Evolutionary conservation across 2,329 filamentous ascomycete species (phyloP).

Genomic region (Pyrenophora tritici-repentis): DNA sequence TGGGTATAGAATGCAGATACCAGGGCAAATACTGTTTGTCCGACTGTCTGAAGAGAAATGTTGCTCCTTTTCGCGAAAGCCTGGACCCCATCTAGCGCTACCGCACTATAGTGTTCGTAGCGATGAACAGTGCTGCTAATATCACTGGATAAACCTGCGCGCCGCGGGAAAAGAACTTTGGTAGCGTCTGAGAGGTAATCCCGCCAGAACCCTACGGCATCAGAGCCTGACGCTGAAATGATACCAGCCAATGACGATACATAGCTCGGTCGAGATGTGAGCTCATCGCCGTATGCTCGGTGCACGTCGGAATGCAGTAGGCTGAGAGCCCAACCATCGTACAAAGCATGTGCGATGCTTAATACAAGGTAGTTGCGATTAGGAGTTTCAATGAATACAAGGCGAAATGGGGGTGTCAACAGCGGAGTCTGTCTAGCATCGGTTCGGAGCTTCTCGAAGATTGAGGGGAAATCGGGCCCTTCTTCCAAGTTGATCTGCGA

Average conservation of each 20-base stretch:
- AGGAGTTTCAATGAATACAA: slow-evolving; percentile 47
- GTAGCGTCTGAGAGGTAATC: slow-evolving; percentile 64
- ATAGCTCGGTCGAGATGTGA: slow-evolving; percentile 54
- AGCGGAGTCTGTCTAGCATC: slow-evolving; percentile 27
- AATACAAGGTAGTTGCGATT: slow-evolving; percentile 58
- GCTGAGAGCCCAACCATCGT: slow-evolving; percentile 83
- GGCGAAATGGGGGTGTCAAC: slow-evolving; percentile 33
- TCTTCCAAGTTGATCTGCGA: slow-evolving; percentile 23
- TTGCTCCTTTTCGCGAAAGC: slow-evolving; percentile 68
- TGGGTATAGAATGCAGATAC: slow-evolving; percentile 67
- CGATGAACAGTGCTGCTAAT: slow-evolving; percentile 45
- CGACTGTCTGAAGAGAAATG: slow-evolving; percentile 76
- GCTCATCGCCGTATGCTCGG: slow-evolving; percentile 62
- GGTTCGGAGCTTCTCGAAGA: slow-evolving; percentile 45
- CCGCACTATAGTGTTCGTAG: slow-evolving; percentile 53
- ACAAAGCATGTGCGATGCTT: slow-evolving; percentile 83
- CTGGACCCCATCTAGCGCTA: slow-evolving; percentile 52
- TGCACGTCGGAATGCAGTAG: slow-evolving; percentile 74
- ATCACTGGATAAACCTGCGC: background rate
- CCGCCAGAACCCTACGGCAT: slow-evolving; percentile 70
- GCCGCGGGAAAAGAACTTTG: slow-evolving; percentile 48
- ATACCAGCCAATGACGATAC: slow-evolving; percentile 62
- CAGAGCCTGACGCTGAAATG: slow-evolving; percentile 53
- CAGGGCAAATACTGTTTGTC: slow-evolving; percentile 76
- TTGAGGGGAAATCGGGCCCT: slow-evolving; percentile 34